phyloP scores from a whole-genome alignment of 2,329 filamentous ascomycete genomes.

The Cladophialophora carrionii region DNA sequence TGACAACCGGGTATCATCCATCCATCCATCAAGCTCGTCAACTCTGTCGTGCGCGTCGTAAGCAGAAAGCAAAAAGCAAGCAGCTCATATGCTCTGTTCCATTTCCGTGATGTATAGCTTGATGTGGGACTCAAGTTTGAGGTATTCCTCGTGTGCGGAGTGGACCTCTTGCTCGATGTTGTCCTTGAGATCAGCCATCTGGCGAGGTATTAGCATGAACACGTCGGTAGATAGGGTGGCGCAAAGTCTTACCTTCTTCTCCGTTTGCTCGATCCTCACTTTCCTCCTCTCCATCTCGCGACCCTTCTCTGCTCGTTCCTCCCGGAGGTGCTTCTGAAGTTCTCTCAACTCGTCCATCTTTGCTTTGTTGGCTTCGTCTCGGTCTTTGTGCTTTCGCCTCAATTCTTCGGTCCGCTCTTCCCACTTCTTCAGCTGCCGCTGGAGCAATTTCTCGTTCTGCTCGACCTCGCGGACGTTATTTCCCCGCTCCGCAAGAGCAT shows the following conservation, averaged over 20 bases:
- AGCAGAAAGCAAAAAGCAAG: conserved; percentile 7
- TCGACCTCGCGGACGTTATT: conserved; percentile 93
- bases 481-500: conserved; percentile 82
- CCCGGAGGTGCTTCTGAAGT: conserved; percentile 77
- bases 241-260: conserved; percentile 78
- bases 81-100: conserved; percentile 74
- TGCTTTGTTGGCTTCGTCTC: conserved; percentile 77
- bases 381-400: conserved; percentile 76
- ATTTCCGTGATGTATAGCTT: conserved; percentile 98
- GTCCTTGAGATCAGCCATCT: conserved; percentile 98
- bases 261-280: conserved; percentile 95
- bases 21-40: conserved; percentile 36
- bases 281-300: conserved; percentile 89
- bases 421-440: conserved; percentile 83
- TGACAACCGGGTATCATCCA: conserved; percentile 44
- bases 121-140: conserved; percentile 97
- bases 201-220: conserved; percentile 36
- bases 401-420: conserved; percentile 83
- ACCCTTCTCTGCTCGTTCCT: conserved; percentile 83
- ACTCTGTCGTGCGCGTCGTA: conserved; percentile 29
- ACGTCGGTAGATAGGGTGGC: background rate
- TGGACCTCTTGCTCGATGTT: conserved; percentile 95
- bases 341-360: conserved; percentile 88
- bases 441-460: conserved; percentile 78
- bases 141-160: conserved; percentile 86